phyloP scores from a whole-genome alignment of 441 rosid genomes.

The Gossypium gossypioides region DNA sequence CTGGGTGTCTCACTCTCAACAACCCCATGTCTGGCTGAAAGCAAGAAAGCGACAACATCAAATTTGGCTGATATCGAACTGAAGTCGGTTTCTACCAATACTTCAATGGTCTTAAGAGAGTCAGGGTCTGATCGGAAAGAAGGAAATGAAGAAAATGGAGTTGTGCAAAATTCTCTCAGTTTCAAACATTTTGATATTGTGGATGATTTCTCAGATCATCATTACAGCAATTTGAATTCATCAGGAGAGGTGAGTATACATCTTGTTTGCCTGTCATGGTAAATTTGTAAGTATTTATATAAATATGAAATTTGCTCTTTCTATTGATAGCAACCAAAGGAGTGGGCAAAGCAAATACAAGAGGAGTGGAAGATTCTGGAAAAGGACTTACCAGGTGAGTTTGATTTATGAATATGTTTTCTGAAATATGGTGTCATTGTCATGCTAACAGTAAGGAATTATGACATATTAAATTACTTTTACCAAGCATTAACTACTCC shows the following conservation, averaged over 20 bases:
- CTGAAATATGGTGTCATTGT: neutral
- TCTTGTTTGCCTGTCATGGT: neutral
- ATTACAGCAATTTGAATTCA: constrained; percentile 23
- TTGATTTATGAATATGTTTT: neutral
- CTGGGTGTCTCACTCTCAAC: constrained; percentile 15
- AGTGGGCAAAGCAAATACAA: constrained; percentile 46
- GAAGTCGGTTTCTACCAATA: constrained; percentile 18
- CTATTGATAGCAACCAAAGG: constrained; percentile 27
- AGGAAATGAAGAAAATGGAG: constrained; percentile 19
- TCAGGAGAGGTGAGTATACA: constrained; percentile 24
- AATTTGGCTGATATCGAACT: constrained; percentile 15
- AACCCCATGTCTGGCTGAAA: constrained; percentile 7
- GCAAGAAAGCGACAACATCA: constrained; percentile 5
- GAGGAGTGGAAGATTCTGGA: constrained; percentile 54
- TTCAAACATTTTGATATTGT: constrained; percentile 48
- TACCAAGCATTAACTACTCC: neutral
- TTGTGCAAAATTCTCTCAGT: constrained; percentile 11
- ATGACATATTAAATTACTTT: neutral
- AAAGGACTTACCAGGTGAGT: constrained; percentile 41
- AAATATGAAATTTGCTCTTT: neutral
- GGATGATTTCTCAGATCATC: constrained; percentile 49
- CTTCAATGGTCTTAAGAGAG: constrained; percentile 22
- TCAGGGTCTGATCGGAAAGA: constrained; percentile 16
- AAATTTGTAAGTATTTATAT: neutral
- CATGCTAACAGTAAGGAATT: neutral